These are phyloP conservation scores for Hygrophorus pudorinus DNA, from an alignment of 768 basidiomycete genomes.

Conservation along the genomic window DNA sequence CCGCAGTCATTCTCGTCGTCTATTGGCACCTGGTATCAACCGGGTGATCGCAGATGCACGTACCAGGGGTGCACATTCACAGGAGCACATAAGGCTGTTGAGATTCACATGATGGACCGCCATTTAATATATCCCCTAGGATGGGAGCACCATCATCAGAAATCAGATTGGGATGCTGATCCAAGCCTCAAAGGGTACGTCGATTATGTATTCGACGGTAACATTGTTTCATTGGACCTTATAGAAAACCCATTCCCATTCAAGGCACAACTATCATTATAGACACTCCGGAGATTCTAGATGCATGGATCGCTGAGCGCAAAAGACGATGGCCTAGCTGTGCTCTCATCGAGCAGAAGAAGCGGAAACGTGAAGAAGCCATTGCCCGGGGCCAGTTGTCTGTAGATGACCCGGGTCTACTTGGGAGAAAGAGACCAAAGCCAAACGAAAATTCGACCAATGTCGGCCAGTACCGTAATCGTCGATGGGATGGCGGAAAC, in stretches of 20 bases:
- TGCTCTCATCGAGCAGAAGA: constrained; percentile 67
- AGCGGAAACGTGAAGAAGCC: constrained; percentile 69
- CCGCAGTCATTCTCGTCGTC: neutral
- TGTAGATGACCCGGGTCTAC: constrained; percentile 31
- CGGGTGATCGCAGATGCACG: constrained; percentile 51
- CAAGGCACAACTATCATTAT: constrained; percentile 72
- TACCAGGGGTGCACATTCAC: constrained; percentile 56
- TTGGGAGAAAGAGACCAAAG: constrained; percentile 31
- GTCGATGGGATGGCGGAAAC: constrained; percentile 3
- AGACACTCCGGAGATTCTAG: constrained; percentile 73
- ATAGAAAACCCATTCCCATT: constrained; percentile 62
- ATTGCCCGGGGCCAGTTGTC: constrained; percentile 68
- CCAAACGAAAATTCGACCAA: constrained; percentile 12
- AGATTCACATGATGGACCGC: constrained; percentile 84
- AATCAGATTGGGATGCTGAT: constrained; percentile 71
- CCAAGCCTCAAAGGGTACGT: constrained; percentile 67
- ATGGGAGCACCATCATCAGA: constrained; percentile 49
- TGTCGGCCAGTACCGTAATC: constrained; percentile 2
- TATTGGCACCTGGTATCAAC: constrained; percentile 44
- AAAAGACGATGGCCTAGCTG: constrained; percentile 78
- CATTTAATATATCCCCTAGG: constrained; percentile 75
- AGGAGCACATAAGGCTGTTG: constrained; percentile 62
- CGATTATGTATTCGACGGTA: neutral
- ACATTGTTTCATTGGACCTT: neutral
- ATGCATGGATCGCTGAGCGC: constrained; percentile 82